These are phyloP conservation scores for Kazachstania viticola DNA, from an alignment of 805 yeast genomes.

Conservation along the genomic window DNA sequence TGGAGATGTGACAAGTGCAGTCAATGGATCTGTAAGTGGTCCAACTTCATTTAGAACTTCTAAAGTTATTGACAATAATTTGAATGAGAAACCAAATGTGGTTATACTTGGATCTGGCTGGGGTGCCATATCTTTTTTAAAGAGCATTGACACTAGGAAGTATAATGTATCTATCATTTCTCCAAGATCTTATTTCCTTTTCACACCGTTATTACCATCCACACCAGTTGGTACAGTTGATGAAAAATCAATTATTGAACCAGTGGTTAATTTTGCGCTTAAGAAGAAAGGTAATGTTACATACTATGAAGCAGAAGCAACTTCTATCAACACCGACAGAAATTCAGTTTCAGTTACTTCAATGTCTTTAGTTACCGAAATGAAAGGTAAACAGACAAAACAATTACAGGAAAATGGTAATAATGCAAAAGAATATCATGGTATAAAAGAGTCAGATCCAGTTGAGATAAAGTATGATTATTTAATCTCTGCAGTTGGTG, in stretches of 20 bases:
- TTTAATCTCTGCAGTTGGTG: conserved; percentile 85
- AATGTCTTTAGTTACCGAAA: conserved; percentile 22
- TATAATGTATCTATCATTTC: conserved; percentile 84
- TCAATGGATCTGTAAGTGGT: conserved; percentile 19
- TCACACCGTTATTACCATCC: conserved; percentile 88
- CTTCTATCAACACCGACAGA: conserved; percentile 64
- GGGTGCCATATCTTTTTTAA: conserved; percentile 84
- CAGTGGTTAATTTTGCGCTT: conserved; percentile 79
- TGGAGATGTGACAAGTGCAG: no score
- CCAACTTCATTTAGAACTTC: conserved; percentile 30
- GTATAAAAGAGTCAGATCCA: conserved; percentile 30
- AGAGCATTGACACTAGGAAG: conserved; percentile 72
- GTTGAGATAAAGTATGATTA: conserved; percentile 59
- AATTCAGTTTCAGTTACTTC: conserved; percentile 55
- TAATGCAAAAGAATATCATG: conserved; percentile 8
- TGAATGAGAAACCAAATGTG: conserved; percentile 29
- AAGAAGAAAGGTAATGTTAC: conserved; percentile 64
- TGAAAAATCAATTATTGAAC: conserved; percentile 89
- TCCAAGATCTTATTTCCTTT: conserved; percentile 86
- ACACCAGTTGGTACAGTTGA: conserved; percentile 86
- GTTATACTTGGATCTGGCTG: conserved; percentile 85
- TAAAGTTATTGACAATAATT: conserved; percentile 25
- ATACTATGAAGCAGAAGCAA: conserved; percentile 86
- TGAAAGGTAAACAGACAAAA: no score
- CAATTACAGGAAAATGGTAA: conserved; percentile 10